Evolutionary conservation across 2,329 filamentous ascomycete genomes (phyloP).

Genomic region (Parastagonospora avenae): DNA sequence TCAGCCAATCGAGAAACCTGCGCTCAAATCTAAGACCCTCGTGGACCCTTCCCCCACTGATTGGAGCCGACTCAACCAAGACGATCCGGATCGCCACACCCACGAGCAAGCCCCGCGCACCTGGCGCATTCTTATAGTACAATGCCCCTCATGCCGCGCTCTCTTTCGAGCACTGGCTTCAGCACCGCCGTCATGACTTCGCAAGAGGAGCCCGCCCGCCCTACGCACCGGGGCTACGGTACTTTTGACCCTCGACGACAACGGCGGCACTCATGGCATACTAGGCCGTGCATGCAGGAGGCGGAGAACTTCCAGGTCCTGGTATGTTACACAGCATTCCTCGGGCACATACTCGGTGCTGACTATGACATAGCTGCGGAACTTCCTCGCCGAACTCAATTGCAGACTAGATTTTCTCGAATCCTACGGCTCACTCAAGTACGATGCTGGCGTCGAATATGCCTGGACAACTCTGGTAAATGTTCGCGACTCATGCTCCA

Average conservation of each 20-base stretch:
- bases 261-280: conserved; percentile 55
- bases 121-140: conserved; percentile 22
- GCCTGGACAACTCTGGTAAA: conserved; percentile 86
- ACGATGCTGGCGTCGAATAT: conserved; percentile 82
- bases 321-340: conserved; percentile 26
- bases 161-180: conserved; percentile 23
- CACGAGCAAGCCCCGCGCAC: conserved; percentile 23
- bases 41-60: too few relatives aligned
- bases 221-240: conserved; percentile 43
- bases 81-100: background rate
- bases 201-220: conserved; percentile 51
- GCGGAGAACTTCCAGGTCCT: conserved; percentile 55
- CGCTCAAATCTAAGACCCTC: conserved; percentile 16
- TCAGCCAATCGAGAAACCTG: conserved; percentile 21
- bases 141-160: conserved; percentile 30
- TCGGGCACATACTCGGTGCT: conserved; percentile 9
- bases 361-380: conserved; percentile 64
- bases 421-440: conserved; percentile 79
- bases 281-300: conserved; percentile 51
- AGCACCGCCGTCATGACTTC: conserved; percentile 44
- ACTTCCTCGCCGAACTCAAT: conserved; percentile 85
- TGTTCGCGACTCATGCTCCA: conserved; percentile 84
- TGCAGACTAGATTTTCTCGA: conserved; percentile 86
- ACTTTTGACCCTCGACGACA: conserved; percentile 43
- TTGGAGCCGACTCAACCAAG: too few relatives aligned